phyloP scores from a whole-genome alignment of 306 rosid genomes.

The Gleditsia sinensis region DNA sequence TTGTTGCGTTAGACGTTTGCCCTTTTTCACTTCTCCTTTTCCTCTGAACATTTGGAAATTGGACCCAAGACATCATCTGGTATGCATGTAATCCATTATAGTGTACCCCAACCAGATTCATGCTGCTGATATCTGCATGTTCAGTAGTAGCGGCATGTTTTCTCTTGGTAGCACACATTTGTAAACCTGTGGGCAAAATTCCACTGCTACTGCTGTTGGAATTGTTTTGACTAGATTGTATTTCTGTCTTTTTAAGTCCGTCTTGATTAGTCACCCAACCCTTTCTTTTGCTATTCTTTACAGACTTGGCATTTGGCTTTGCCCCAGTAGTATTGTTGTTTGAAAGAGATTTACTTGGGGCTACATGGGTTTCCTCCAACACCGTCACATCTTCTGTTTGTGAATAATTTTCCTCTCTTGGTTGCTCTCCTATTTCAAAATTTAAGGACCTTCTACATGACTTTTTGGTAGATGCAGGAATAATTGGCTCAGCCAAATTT shows the following conservation, averaged over 20 bases:
- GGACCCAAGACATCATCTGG: slow-evolving; percentile 36
- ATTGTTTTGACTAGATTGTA: slow-evolving; percentile 31
- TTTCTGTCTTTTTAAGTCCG: slow-evolving; percentile 23
- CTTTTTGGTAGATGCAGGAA: slow-evolving; percentile 41
- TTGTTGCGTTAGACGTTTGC: slow-evolving; percentile 28
- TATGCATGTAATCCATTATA: slow-evolving; percentile 46
- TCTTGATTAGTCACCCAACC: slow-evolving; percentile 10
- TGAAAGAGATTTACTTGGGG: slow-evolving; percentile 29
- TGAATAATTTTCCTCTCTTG: slow-evolving; percentile 37
- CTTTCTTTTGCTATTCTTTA: slow-evolving; percentile 23
- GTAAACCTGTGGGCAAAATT: slow-evolving; percentile 30
- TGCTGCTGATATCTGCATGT: slow-evolving; percentile 35
- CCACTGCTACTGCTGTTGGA: slow-evolving; percentile 34
- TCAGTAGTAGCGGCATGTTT: slow-evolving; percentile 35
- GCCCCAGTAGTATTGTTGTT: slow-evolving; percentile 20
- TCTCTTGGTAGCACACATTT: slow-evolving; percentile 42
- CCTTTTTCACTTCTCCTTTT: slow-evolving; percentile 65
- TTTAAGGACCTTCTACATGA: slow-evolving; percentile 67
- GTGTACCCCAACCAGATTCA: slow-evolving; percentile 43
- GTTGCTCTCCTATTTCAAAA: slow-evolving; percentile 48
- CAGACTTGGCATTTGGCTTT: slow-evolving; percentile 27
- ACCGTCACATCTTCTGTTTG: slow-evolving; percentile 35
- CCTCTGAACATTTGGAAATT: slow-evolving; percentile 60
- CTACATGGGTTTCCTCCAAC: slow-evolving; percentile 24
- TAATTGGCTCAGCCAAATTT: slow-evolving; percentile 27